phyloP scores from a whole-genome alignment of 495 filamentous ascomycete species.

The Collariella sp. region DNA sequence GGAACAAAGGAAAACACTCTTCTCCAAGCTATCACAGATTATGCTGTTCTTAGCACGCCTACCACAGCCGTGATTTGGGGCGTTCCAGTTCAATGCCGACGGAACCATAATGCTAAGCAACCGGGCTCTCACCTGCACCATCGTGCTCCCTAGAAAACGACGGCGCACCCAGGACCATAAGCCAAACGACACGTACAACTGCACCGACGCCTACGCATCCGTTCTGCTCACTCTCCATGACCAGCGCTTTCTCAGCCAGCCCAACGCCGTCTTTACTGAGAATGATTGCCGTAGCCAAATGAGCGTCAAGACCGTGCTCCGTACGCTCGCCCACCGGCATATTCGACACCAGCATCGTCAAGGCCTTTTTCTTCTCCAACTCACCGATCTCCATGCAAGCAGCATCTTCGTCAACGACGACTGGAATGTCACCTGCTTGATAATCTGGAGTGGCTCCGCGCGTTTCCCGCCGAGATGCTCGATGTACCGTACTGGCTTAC shows the following conservation, averaged over 20 bases:
- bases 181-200: not conserved
- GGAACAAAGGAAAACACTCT: not conserved
- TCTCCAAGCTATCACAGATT: not conserved
- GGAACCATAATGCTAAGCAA: not conserved
- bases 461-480: not conserved
- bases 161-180: not conserved
- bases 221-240: not conserved
- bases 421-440: not conserved
- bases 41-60: not conserved
- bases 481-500: not conserved
- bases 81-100: not conserved
- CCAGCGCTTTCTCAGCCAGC: not conserved
- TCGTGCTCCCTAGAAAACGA: not conserved
- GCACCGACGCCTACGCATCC: not conserved
- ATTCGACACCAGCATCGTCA: not conserved
- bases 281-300: not conserved
- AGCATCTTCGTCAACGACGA: constrained; percentile 4
- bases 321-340: not conserved
- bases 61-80: not conserved
- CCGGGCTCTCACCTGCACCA: not conserved
- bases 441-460: not conserved
- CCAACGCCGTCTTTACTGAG: not conserved
- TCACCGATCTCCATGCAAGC: constrained; percentile 3
- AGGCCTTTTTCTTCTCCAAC: not conserved
- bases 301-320: not conserved